Evolutionary conservation across 83 land plant species (phyloP), one percentile per base, ranked within the genome.

Genomic region (Diphasiastrum complanatum): DNA sequence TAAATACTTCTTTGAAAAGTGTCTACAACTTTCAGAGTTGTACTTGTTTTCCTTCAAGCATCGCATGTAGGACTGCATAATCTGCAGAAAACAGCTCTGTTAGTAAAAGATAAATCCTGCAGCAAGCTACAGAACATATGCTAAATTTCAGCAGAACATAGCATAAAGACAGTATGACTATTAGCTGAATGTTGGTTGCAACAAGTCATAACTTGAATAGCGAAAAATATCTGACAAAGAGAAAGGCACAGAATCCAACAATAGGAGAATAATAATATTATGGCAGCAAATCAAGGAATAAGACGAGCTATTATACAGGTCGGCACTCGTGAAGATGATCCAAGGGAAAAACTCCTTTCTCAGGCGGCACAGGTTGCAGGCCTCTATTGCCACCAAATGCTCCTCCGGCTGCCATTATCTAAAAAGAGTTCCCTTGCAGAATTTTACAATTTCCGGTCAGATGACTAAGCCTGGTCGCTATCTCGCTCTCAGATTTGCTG

Each of bases 321-420:
- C 80, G 79, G 63, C 97, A 90, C 43, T 81, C 78, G 46, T 90
- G 86, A 60, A 81, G 68, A 47, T 86, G 93, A 80, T 90, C 97
- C 64, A 90, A 68, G 47, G 97, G 97, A 59, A 90, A 90, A 3
- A 90, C 81, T 29, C 89, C 97, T 58, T 90, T 90, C 51, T 90
- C 97, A 30, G 97, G 93, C 2, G 97, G 86, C 14, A 84, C 74
- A 31, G 97, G 97, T 61, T 81, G 73, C 65, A 72, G 32, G 29
- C 97, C 97, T 35, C 93, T 72, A 29, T 70, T 79, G 38, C 97
- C 97, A 48, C 97, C 97, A 76, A 86, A 91, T 55, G 97, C 90
- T 11, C 95, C 95, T 53, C 95, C 97, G 77, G 75, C 54, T 35
- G 75, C 68, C 78, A 78, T 69, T n/a, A n/a, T n/a, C n/a, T n/a